phyloP scores from a whole-genome alignment of 371 early-diverging fungal species.

The Mucor circinelloides region DNA sequence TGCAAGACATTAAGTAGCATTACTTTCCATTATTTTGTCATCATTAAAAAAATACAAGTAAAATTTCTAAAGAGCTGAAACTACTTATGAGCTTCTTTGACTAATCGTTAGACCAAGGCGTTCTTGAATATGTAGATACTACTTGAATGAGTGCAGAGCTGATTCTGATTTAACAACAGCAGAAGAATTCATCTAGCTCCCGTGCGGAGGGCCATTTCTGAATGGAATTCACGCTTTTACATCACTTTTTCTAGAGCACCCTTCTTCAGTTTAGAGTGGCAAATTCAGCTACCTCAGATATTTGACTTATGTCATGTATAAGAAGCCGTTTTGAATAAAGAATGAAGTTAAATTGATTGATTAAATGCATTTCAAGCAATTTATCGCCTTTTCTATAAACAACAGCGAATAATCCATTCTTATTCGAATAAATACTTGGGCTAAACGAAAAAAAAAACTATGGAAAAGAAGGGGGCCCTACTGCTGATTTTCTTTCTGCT shows the following conservation, averaged over 20 bases:
- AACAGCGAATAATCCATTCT: neutral
- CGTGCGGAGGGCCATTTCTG: neutral
- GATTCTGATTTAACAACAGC: no score
- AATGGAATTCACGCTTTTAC: neutral
- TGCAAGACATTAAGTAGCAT: no score
- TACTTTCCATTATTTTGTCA: no score
- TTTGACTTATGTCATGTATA: neutral
- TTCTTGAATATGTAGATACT: no score
- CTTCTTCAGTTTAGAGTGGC: neutral
- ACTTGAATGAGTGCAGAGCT: no score
- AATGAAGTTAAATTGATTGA: neutral
- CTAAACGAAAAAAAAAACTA: neutral
- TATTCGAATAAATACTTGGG: neutral
- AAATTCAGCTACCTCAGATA: neutral
- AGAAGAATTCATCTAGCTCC: neutral
- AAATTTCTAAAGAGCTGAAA: no score
- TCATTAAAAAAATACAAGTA: no score
- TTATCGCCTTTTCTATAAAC: neutral
- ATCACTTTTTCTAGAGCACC: neutral
- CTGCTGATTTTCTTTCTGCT: neutral
- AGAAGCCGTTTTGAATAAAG: neutral
- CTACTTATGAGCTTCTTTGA: no score
- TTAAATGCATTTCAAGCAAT: slow-evolving; percentile 1
- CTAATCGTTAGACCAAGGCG: no score
- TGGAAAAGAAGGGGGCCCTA: neutral